Conservation (phyloP, 331 rosid genomes). For the Quercus lobata region DNA sequence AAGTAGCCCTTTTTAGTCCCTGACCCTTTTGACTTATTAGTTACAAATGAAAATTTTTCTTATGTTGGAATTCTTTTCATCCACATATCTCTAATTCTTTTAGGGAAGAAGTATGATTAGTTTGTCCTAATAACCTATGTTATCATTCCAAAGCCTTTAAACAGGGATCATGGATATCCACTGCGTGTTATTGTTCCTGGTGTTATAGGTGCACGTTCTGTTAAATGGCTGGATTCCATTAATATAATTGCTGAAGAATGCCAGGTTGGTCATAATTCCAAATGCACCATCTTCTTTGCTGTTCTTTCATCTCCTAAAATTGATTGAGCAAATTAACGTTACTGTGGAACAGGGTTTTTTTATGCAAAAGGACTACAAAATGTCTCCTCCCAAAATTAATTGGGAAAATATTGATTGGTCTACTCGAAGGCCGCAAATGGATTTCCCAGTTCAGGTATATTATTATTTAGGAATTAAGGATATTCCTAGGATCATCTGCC, state of each 20-base stretch:
- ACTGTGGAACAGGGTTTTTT: slow-evolving; percentile 68
- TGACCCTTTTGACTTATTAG: no score
- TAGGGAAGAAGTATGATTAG: no score
- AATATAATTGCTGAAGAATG: slow-evolving; percentile 66
- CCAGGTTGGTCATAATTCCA: slow-evolving; percentile 52
- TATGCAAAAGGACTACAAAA: slow-evolving; percentile 98
- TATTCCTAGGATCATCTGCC: no score
- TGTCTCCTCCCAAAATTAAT: slow-evolving; percentile 92
- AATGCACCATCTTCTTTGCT: neutral
- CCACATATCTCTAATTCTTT: no score
- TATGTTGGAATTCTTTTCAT: slow-evolving; percentile 12
- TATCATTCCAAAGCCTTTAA: slow-evolving; percentile 51
- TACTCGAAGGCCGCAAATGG: slow-evolving; percentile 89
- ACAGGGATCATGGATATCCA: slow-evolving; percentile 97
- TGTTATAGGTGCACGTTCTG: slow-evolving; percentile 97
- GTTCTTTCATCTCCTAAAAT: neutral
- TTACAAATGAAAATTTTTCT: neutral
- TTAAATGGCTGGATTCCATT: slow-evolving; percentile 89
- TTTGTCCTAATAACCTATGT: neutral
- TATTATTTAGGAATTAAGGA: neutral
- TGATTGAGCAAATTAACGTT: neutral
- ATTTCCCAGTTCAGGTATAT: slow-evolving; percentile 91
- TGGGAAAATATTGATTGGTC: slow-evolving; percentile 95
- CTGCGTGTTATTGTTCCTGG: slow-evolving; percentile 90
- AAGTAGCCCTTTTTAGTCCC: no score